Base-by-base conservation (phyloP, 306 rosid species). In the Nissolia schottii region DNA sequence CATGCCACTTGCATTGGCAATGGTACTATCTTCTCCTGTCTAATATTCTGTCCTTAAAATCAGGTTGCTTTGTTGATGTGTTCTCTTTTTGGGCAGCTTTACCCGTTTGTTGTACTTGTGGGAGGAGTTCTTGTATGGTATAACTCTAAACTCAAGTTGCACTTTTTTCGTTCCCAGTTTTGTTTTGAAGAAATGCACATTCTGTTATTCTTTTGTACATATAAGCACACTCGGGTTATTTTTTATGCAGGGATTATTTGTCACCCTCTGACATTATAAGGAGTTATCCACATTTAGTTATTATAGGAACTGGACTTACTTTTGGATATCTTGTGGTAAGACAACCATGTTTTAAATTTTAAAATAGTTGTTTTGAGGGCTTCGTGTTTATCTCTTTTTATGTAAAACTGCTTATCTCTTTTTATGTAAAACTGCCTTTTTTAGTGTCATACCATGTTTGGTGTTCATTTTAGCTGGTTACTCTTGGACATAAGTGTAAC, bases 271-370 rank as follows among this genome's bases (percentile, higher is more conserved):
- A 88, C 81, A 83, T 91, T 63, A 58, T 89, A 20, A 77, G 67
- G 49, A 85, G 77, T 48, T 89, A 89, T 81, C 97, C 93, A 71
- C 96, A 91, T 86, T 82, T 95, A 77, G 91, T 88, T 49, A 32
- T 91, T 5, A 28, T 84, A 76, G 99, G 97, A 85, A 88, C 91
- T 4, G 96, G 96, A 64, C 97, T 91, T 70, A 91, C 93, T 63
- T 94, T 91, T 54, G 97, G 97, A 58, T 95, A 75, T 71, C 87
- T 95, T 65, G 99, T 95, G 93, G 97, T 91, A 78, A 82, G 85
- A 71, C 48, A 64, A 29, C 56, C 41, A 0, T 73, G 56, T 67
- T 48, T 71, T 61, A 60, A 43, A 24, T 3, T 77, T 41, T 59
- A 56, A 35, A 43, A 8, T 6, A n/a, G 34, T 75, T 28, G 16